Conservation (phyloP, 106 monocot species). For the Platanthera zijinensis region DNA sequence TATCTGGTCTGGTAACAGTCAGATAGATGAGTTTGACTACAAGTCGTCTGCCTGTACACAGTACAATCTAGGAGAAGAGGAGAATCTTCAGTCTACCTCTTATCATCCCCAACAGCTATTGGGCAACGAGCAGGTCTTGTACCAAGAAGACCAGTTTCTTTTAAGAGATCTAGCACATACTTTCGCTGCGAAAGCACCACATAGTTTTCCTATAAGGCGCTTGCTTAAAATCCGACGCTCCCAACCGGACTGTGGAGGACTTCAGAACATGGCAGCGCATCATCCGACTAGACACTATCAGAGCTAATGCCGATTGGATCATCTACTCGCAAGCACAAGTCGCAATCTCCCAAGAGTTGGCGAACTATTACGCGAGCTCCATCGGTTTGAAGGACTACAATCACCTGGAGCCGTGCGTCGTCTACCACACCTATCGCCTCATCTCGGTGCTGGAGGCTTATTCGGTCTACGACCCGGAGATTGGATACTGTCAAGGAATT, state of each 20-base stretch:
- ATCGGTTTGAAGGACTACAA: constrained; percentile 56
- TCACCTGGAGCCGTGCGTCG: constrained; percentile 60
- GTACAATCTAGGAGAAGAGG: too few species aligned
- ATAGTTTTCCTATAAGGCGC: too few species aligned
- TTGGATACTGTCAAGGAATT: constrained; percentile 79
- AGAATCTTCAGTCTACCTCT: too few species aligned
- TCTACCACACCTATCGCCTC: constrained; percentile 60
- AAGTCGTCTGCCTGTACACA: too few species aligned
- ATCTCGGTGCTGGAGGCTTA: constrained; percentile 67
- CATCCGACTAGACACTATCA: constrained; percentile 60
- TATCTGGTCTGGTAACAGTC: too few species aligned
- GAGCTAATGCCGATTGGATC: constrained; percentile 61
- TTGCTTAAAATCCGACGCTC: constrained; percentile 15
- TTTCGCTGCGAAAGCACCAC: too few species aligned
- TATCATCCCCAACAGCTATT: too few species aligned
- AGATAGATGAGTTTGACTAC: too few species aligned
- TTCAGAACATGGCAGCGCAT: constrained; percentile 76
- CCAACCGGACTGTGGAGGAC: constrained; percentile 37
- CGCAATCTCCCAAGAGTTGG: constrained; percentile 26
- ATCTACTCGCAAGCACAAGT: constrained; percentile 34
- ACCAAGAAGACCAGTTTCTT: too few species aligned
- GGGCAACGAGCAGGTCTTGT: too few species aligned
- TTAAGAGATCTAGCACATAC: too few species aligned
- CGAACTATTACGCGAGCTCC: constrained; percentile 23
- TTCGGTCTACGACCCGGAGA: constrained; percentile 62